These are phyloP conservation scores for Coccomyxa subellipsoidea DNA, from an alignment of 163 green algal genomes.

Conservation along the genomic window DNA sequence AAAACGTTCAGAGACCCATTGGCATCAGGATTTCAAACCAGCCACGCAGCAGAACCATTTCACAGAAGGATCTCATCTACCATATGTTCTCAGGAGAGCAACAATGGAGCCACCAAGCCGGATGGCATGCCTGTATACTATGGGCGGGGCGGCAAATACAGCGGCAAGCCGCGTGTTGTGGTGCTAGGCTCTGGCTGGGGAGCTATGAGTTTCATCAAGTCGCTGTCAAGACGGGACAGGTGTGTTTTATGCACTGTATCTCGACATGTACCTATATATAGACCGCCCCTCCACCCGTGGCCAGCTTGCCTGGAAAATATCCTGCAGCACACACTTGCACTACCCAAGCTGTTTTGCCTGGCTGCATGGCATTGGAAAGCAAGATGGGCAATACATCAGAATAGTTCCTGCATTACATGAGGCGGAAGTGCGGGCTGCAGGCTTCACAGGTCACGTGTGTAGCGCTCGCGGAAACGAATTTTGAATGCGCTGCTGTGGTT, in stretches of 20 bases:
- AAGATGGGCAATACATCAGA: too few relatives aligned
- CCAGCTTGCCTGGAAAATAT: not conserved
- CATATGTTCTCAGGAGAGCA: not conserved
- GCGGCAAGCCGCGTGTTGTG: conserved; percentile 46
- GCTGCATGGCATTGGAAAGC: too few relatives aligned
- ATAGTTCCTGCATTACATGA: too few relatives aligned
- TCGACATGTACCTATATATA: not conserved
- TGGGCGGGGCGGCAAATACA: not conserved
- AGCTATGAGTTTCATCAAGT: conserved; percentile 49
- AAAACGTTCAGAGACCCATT: too few relatives aligned
- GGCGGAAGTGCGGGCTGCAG: too few relatives aligned
- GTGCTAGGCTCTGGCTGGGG: conserved; percentile 72
- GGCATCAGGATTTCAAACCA: too few relatives aligned
- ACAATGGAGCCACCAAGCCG: conserved; percentile 1
- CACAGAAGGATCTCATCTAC: too few relatives aligned
- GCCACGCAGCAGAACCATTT: not conserved
- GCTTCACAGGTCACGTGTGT: too few relatives aligned
- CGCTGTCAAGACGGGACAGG: not conserved
- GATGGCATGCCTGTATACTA: conserved; percentile 5
- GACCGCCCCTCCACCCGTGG: not conserved
- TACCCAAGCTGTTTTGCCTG: not conserved
- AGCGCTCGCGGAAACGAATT: not conserved
- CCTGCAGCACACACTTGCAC: not conserved
- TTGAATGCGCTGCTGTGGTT: not conserved
- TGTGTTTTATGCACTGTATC: not conserved